Evolutionary conservation across 2,329 filamentous ascomycete genomes (phyloP), one percentile per base, ranked within the genome.

Genomic region (Talaromyces atroroseus): DNA sequence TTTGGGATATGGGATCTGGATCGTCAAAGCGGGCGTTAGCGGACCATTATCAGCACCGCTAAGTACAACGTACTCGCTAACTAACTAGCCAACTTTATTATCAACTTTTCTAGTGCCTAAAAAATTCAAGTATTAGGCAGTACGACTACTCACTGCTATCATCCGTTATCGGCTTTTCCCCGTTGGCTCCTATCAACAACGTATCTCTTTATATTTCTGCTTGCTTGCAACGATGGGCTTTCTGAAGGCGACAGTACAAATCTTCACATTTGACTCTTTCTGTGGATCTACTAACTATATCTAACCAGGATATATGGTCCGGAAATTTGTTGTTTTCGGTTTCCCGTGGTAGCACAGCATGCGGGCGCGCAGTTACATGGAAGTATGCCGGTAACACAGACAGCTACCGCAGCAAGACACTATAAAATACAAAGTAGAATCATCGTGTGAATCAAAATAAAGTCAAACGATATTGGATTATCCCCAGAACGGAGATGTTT

Each of bases 1-100:
- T 68, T 68, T 61, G 66, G 67, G 61, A 61, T 61, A 42, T 54
- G 36, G 38, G 47, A 56, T 56, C 53, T 56, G 60, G 49, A 60
- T 62, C 56, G 52, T 50, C 53, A 50, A 56, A 56, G 53, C 42
- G 53, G 36, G 36, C 46, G 53, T 29, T 29, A 44, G 40, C 24
- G 24, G 11, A n/a, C 38, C 16, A 36, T 21, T 49, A 56, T 51
- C 56, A 32, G 56, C 18, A 38, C 12, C 26, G 8, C 26, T n/a
- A 8, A 8, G 5, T 29, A 29, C 5, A 5, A 29, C 26, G 26
- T 8, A 29, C 26, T 29, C 26, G 14, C 14, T 36, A 14, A 16
- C 32, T 3, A 16, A 36, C 32, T 36, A 16, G 8, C 32, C 12
- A 36, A 16, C 32, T 36, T 34, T 34, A 34, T 34, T 34, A 50